A percentile compares a stretch with the other conserved stretches of the same genome.
phyloP scores from a whole-genome alignment of 2,329 filamentous ascomycete species.

The Talaromyces sp. region DNA sequence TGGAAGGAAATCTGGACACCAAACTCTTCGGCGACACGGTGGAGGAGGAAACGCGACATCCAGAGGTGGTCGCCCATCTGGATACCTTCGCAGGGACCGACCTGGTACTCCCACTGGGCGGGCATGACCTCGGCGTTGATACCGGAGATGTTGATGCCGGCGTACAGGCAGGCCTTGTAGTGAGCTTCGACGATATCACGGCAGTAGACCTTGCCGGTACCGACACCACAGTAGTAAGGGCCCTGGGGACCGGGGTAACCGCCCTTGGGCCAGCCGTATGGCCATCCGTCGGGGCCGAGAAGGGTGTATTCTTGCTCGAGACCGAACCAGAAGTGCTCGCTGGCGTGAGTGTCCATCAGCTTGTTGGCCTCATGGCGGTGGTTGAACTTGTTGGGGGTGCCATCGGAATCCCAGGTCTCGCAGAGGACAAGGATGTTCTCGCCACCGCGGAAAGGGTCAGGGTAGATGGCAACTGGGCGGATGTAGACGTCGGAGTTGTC shows the following conservation, averaged over 20 bases:
- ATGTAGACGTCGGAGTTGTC: slow-evolving; percentile 98
- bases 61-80: slow-evolving; percentile 94
- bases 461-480: slow-evolving; percentile 79
- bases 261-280: slow-evolving; percentile 84
- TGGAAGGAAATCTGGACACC: slow-evolving; percentile 91
- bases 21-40: slow-evolving; percentile 92
- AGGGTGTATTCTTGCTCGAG: slow-evolving; percentile 97
- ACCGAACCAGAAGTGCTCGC: slow-evolving; percentile 91
- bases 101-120: slow-evolving; percentile 96
- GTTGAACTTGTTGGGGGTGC: slow-evolving; percentile 98
- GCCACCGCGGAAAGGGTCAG: slow-evolving; percentile 81
- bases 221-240: slow-evolving; percentile 97
- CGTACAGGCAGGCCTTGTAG: slow-evolving; percentile 84
- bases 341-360: slow-evolving; percentile 80
- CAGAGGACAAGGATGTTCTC: slow-evolving; percentile 92
- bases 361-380: slow-evolving; percentile 85
- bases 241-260: slow-evolving; percentile 90
- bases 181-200: slow-evolving; percentile 95
- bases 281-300: slow-evolving; percentile 76
- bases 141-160: slow-evolving; percentile 88
- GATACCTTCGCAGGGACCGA: slow-evolving; percentile 84
- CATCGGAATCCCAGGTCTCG: slow-evolving; percentile 92
- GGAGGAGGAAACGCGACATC: slow-evolving; percentile 82
- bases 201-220: slow-evolving; percentile 94
- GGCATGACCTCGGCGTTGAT: slow-evolving; percentile 99